These are phyloP conservation scores for Solanum ossicruentum DNA, from an alignment of 257 asterid species.

Conservation along the genomic window DNA sequence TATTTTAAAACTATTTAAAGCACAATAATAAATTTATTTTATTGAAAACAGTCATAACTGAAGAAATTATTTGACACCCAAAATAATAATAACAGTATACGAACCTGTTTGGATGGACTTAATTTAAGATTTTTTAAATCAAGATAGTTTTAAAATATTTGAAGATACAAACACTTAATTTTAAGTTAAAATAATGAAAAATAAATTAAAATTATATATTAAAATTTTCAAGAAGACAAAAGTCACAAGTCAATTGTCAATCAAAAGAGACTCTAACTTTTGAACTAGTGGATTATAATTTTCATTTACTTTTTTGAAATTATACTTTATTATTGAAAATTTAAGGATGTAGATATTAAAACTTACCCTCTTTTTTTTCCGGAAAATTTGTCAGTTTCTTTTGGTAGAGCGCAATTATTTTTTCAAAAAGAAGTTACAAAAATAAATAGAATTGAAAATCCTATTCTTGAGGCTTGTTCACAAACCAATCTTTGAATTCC, in stretches of 20 bases:
- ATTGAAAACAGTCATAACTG: background rate
- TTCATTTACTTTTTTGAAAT: background rate
- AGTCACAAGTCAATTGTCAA: too few species aligned
- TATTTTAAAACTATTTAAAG: background rate
- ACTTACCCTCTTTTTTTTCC: background rate
- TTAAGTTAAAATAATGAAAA: too few species aligned
- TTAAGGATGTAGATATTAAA: too few species aligned
- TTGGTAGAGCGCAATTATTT: background rate
- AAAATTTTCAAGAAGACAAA: too few species aligned
- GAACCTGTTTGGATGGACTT: too few species aligned
- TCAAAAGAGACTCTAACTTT: background rate
- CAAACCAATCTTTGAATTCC: constrained; percentile 4
- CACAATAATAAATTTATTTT: background rate
- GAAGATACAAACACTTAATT: too few species aligned
- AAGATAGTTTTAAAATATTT: too few species aligned
- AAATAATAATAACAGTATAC: background rate
- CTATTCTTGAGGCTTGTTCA: constrained; percentile 1
- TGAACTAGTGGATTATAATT: background rate
- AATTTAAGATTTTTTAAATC: too few species aligned
- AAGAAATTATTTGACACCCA: background rate
- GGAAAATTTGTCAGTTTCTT: background rate
- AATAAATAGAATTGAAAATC: background rate
- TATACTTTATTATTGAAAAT: background rate
- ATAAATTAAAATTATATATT: too few species aligned
- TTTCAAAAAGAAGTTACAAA: background rate